Conservation (phyloP, 805 yeast genomes). For the Lipomyces anomalus region DNA sequence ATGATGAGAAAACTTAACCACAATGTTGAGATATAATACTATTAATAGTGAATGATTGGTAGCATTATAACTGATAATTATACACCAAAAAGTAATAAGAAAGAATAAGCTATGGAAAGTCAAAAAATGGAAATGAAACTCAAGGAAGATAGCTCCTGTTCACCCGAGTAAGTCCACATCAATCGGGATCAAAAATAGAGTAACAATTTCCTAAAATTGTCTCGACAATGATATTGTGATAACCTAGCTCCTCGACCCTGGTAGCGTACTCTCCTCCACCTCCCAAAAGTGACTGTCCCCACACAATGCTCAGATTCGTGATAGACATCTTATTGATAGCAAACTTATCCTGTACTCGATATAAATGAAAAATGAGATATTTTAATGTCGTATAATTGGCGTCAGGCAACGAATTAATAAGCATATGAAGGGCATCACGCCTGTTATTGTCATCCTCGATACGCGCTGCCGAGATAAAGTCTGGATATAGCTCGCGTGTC, state of each 20-base stretch:
- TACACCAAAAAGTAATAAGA: background rate
- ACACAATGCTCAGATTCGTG: constrained; percentile 76
- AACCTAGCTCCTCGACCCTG: constrained; percentile 49
- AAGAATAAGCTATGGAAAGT: no score
- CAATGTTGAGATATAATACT: background rate
- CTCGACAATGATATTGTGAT: constrained; percentile 73
- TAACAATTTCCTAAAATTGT: constrained; percentile 77
- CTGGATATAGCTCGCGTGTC: constrained; percentile 54
- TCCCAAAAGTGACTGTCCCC: constrained; percentile 87
- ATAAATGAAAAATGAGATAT: constrained; percentile 77
- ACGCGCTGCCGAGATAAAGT: constrained; percentile 64
- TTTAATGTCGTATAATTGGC: constrained; percentile 91
- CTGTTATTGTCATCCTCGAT: constrained; percentile 57
- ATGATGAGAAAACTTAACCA: no score
- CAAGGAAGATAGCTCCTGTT: no score
- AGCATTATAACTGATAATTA: no score
- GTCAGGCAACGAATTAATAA: constrained; percentile 86
- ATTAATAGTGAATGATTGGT: background rate
- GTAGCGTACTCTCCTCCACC: constrained; percentile 43
- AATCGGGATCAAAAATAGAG: constrained; percentile 68
- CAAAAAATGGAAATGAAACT: no score
- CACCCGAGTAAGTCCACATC: no score
- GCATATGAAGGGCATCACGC: constrained; percentile 73
- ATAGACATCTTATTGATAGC: constrained; percentile 72
- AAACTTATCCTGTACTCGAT: constrained; percentile 60